Evolutionary conservation across 306 rosid species (phyloP).

Genomic region (Rosa persica): DNA sequence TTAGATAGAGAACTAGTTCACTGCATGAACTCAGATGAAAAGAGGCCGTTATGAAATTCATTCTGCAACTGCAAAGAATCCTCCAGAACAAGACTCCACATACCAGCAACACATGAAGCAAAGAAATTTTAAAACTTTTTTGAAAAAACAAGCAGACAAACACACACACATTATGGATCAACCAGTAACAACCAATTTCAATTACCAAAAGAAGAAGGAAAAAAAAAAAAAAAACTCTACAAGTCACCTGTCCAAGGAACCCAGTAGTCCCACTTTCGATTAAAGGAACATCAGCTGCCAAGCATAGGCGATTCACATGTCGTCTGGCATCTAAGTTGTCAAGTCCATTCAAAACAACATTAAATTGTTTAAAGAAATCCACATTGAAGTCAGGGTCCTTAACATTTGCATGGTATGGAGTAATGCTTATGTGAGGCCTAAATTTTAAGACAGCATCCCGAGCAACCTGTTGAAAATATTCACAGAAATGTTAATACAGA

Average conservation of each 20-base stretch:
- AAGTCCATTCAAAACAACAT: conserved; percentile 91
- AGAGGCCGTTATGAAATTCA: not conserved
- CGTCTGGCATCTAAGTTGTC: conserved; percentile 99
- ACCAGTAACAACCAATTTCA: not conserved
- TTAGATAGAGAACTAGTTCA: not conserved
- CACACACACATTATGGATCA: not conserved
- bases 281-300: conserved; percentile 93
- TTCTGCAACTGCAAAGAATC: not conserved
- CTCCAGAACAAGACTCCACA: not conserved
- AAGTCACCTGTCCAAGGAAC: conserved; percentile 94
- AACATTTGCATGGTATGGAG: conserved; percentile 91
- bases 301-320: conserved; percentile 92
- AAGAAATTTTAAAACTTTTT: not conserved
- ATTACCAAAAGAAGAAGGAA: not conserved
- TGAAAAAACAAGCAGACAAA: not conserved
- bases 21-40: conserved; percentile 8
- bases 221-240: conserved; percentile 11
- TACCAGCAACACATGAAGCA: not conserved
- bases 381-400: conserved; percentile 79
- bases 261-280: conserved; percentile 99
- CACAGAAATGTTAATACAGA: conserved; percentile 28
- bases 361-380: conserved; percentile 89
- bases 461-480: conserved; percentile 74
- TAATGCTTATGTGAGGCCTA: conserved; percentile 85
- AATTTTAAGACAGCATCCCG: conserved; percentile 96